These are phyloP conservation scores for Globisporangium cederbergense DNA, from an alignment of 352 stramenopile species.

Conservation along the genomic window DNA sequence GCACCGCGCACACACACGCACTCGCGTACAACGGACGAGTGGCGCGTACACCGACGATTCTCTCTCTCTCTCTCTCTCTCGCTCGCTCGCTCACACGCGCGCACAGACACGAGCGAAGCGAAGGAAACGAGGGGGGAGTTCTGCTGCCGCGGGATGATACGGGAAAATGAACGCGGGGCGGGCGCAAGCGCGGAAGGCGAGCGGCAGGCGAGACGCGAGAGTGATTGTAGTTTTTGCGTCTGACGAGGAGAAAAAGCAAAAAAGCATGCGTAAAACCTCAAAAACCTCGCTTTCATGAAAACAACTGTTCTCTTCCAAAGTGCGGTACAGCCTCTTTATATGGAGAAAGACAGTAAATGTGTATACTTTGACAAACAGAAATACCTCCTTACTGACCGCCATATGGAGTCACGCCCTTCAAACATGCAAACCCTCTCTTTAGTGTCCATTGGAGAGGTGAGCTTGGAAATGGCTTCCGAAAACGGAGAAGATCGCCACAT, in stretches of 20 bases:
- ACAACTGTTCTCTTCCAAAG: not conserved
- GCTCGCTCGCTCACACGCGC: not conserved
- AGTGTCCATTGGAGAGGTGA: not conserved
- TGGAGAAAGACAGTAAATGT: not conserved
- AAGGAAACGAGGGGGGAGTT: not conserved
- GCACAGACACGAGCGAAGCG: not conserved
- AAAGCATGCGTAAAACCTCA: not conserved
- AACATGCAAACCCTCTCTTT: not conserved
- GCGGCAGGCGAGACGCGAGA: not conserved
- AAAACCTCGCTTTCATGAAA: constrained; percentile 2
- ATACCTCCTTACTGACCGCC: not conserved
- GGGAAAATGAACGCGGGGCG: constrained; percentile 6
- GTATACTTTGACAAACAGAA: not conserved
- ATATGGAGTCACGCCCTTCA: not conserved
- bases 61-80: not conserved
- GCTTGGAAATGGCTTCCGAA: constrained; percentile 7
- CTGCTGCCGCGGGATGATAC: constrained; percentile 4
- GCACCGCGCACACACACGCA: not conserved
- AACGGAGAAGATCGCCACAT: not conserved
- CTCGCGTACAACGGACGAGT: not conserved
- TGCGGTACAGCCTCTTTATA: not conserved
- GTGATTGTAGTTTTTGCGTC: not conserved
- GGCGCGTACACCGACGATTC: not conserved
- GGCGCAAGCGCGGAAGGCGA: not conserved
- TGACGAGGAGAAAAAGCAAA: not conserved